Conservation (phyloP, 1,139 yeast species). For the Scheffersomyces parashehatae region DNA sequence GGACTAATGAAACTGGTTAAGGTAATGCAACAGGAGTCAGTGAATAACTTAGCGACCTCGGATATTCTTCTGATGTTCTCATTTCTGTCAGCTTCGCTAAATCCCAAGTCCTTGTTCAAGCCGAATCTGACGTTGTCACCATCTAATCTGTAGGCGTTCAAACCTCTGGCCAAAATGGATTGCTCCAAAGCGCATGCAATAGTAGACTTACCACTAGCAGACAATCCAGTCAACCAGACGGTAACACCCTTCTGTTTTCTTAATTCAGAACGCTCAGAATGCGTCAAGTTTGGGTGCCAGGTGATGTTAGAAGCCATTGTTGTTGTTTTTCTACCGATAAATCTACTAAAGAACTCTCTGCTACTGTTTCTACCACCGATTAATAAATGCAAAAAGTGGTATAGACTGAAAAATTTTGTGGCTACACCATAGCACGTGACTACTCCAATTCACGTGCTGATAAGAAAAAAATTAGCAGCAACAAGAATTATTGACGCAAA, state of each 20-base stretch:
- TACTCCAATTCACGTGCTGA: constrained; percentile 5
- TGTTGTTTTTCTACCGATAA: neutral
- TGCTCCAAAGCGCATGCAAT: constrained; percentile 95
- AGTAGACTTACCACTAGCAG: constrained; percentile 94
- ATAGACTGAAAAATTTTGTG: neutral
- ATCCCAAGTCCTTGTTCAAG: constrained; percentile 89
- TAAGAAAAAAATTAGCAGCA: neutral
- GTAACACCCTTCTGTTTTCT: constrained; percentile 87
- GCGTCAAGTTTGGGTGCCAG: constrained; percentile 91
- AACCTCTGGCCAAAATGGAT: constrained; percentile 63
- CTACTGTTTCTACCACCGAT: too few species aligned
- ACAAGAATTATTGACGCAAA: too few species aligned
- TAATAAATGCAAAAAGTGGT: too few species aligned
- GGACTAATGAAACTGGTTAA: constrained; percentile 93
- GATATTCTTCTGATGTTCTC: constrained; percentile 94
- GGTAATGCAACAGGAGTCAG: constrained; percentile 83
- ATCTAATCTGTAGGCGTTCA: constrained; percentile 82
- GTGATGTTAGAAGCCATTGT: constrained; percentile 91
- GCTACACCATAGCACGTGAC: neutral
- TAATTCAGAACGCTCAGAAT: constrained; percentile 69
- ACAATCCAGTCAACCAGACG: constrained; percentile 91
- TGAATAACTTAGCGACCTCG: constrained; percentile 88
- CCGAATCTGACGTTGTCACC: constrained; percentile 96
- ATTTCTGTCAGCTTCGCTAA: constrained; percentile 86
- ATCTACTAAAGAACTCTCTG: too few species aligned